Evolutionary conservation across 805 yeast species (phyloP).

Genomic region (Candida xyloterini): DNA sequence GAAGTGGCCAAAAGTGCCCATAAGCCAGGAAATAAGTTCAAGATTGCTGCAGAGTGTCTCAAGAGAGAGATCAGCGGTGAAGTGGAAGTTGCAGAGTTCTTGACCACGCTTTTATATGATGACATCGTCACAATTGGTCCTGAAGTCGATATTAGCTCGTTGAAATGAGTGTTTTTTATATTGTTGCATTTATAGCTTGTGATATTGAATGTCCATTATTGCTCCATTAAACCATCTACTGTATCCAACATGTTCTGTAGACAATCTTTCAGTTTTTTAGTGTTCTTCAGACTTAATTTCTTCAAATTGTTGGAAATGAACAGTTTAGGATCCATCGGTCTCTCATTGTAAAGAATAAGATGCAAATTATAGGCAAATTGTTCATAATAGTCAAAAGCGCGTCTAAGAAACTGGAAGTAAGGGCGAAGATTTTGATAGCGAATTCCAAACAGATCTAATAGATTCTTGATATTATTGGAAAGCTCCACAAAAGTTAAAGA

Average conservation of each 20-base stretch:
- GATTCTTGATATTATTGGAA: conserved; percentile 14
- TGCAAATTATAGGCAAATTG: conserved; percentile 16
- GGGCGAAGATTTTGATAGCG: conserved; percentile 16
- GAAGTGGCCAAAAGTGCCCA: conserved; percentile 53
- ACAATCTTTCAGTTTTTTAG: conserved; percentile 11
- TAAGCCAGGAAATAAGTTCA: conserved; percentile 64
- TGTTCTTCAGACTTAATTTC: conserved; percentile 6
- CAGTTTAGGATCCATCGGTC: conserved; percentile 10
- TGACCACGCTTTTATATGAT: conserved; percentile 73
- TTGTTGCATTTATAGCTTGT: conserved; percentile 1
- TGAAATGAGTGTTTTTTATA: conserved; percentile 20
- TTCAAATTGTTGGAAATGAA: conserved; percentile 10
- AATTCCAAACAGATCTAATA: conserved; percentile 14
- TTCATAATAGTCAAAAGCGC: conserved; percentile 16
- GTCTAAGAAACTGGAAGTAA: conserved; percentile 15
- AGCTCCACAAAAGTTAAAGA: conserved; percentile 13
- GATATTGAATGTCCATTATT: conserved; percentile 7
- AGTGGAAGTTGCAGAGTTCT: conserved; percentile 65
- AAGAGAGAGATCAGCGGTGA: conserved; percentile 71
- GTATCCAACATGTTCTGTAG: conserved; percentile 18
- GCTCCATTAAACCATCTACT: conserved; percentile 1
- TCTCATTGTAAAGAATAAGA: conserved; percentile 12
- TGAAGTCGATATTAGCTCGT: conserved; percentile 31
- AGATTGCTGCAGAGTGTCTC: conserved; percentile 65
- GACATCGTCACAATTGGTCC: conserved; percentile 53